Evolutionary conservation across 768 basidiomycete genomes (phyloP).

Genomic region (Scleroderma bovista): DNA sequence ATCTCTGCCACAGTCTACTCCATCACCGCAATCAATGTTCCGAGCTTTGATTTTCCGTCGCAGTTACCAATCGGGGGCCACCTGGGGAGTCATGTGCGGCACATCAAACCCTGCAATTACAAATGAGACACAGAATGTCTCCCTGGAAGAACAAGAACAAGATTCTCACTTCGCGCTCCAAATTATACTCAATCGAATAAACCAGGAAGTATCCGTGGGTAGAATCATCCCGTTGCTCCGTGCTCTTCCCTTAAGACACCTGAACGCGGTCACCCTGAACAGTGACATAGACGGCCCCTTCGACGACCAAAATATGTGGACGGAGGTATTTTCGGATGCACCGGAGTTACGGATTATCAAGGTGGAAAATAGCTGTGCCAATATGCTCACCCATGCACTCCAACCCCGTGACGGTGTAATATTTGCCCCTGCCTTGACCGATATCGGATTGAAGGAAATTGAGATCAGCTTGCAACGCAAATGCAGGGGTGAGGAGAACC

Average conservation of each 20-base stretch:
- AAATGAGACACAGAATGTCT: neutral
- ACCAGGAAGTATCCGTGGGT: slow-evolving; percentile 4
- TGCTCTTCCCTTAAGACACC: slow-evolving; percentile 8
- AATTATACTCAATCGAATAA: neutral
- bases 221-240: slow-evolving; percentile 10
- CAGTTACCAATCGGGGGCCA: neutral
- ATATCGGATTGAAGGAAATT: slow-evolving; percentile 6
- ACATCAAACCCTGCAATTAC: neutral
- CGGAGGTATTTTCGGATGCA: slow-evolving; percentile 9
- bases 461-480: slow-evolving; percentile 8
- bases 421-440: slow-evolving; percentile 15
- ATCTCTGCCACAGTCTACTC: neutral
- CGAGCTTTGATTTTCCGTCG: neutral
- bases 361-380: slow-evolving; percentile 5
- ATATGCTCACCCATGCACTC: slow-evolving; percentile 5
- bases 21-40: neutral
- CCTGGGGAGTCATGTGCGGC: neutral
- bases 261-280: slow-evolving; percentile 8
- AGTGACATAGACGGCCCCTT: slow-evolving; percentile 4
- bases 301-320: slow-evolving; percentile 10
- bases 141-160: neutral
- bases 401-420: neutral
- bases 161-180: slow-evolving; percentile 14
- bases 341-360: slow-evolving; percentile 10
- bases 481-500: neutral